Base-by-base conservation (phyloP, 2,329 filamentous ascomycete genomes). In the Fusarium multiceps region DNA sequence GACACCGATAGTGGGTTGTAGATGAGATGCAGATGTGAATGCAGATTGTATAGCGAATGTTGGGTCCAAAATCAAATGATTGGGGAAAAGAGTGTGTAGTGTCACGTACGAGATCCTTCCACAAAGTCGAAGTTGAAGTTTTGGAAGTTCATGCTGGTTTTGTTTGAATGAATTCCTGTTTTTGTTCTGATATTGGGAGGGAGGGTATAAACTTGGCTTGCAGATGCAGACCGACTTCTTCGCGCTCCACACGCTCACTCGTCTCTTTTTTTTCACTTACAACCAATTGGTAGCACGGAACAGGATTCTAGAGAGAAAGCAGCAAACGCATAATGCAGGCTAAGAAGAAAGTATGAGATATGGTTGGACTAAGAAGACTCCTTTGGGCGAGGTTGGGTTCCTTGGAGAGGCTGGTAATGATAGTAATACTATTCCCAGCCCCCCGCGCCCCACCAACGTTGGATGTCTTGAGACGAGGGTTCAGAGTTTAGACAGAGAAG, bases 41-140 rank as follows among this genome's bases (percentile, higher is more conserved):
- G 54, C 34, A 59, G 21, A 48, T 54, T 40, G 54, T 50, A 21
- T 51, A 50, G 43, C 32, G 40, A 28, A 51, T 51, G 21, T 50
- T 21, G 25, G 21, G 32, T 25, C 21, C 23, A 41, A 50, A 50
- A 51, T 16, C 21, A 27, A 13, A 53, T 53, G 32, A 20, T 21
- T 27, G 46, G 23, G 46, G 25, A 43, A 50, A 53, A 57, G 48
- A 66, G 47, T 54, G 54, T 67, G 59, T 47, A 49, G 50, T 63
- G 68, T 59, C 53, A 80, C 79, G 73, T 80, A 81, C 80, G 77
- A 70, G 75, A 69, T 69, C 73, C 75, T 75, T 81, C 79, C 71
- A 79, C 76, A 76, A 77, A 72, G 65, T 81, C 76, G 67, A 77
- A 77, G 74, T 78, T 75, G 61, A 74, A 63, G 68, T 76, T 77